phyloP scores from a whole-genome alignment of 2,329 filamentous ascomycete species.

The Beauveria caledonica region DNA sequence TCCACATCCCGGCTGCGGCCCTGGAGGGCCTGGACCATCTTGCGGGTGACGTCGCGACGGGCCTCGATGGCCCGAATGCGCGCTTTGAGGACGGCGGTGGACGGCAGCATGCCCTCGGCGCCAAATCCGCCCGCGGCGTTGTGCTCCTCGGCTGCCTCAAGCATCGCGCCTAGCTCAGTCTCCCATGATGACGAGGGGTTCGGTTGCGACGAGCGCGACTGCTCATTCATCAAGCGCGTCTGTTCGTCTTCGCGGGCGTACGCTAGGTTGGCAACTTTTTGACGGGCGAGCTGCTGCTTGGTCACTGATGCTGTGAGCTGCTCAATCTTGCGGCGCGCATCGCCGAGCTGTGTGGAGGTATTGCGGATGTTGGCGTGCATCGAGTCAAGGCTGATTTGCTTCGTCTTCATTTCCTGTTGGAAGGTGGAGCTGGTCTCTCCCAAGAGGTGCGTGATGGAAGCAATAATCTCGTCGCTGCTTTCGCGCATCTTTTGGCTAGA shows the following conservation, averaged over 20 bases:
- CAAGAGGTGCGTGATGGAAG: constrained; percentile 75
- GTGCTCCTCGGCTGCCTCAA: constrained; percentile 33
- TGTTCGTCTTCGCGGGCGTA: constrained; percentile 66
- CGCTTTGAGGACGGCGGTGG: constrained; percentile 53
- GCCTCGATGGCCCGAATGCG: constrained; percentile 61
- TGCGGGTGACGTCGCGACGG: constrained; percentile 59
- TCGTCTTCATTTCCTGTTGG: constrained; percentile 69
- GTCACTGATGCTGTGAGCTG: constrained; percentile 57
- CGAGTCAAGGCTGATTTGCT: constrained; percentile 74
- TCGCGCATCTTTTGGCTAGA: constrained; percentile 54
- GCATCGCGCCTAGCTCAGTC: constrained; percentile 41
- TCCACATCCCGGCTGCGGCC: constrained; percentile 77
- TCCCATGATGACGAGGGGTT: constrained; percentile 46
- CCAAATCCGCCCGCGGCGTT: constrained; percentile 25
- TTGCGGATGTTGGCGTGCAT: constrained; percentile 75
- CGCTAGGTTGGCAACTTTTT: constrained; percentile 71
- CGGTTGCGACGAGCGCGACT: constrained; percentile 31
- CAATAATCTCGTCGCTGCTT: constrained; percentile 71
- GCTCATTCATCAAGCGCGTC: constrained; percentile 35
- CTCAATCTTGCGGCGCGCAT: constrained; percentile 67
- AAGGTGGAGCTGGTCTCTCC: constrained; percentile 72
- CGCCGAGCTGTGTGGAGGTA: constrained; percentile 68
- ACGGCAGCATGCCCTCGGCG: constrained; percentile 42
- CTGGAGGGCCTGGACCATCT: constrained; percentile 62
- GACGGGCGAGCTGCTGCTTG: constrained; percentile 56